Evolutionary conservation across 495 filamentous ascomycete genomes (phyloP).

Genomic region (Peziza echinospora): DNA sequence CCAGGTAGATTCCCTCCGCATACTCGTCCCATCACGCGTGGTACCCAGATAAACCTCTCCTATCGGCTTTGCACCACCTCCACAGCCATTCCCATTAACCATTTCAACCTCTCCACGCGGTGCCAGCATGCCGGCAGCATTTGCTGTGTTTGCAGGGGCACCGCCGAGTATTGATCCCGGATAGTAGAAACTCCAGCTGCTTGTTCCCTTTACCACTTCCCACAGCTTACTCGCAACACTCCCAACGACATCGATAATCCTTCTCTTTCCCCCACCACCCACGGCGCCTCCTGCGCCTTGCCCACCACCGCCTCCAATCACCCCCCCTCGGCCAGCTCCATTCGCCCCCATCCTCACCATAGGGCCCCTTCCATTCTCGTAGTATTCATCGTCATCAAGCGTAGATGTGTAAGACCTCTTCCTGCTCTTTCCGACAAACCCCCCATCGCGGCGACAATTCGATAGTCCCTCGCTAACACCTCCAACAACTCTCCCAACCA

Average conservation of each 20-base stretch:
- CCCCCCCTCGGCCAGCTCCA: background rate
- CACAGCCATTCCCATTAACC: background rate
- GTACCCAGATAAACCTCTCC: no score
- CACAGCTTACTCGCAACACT: conserved; percentile 17
- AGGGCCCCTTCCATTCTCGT: background rate
- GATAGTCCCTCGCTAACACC: background rate
- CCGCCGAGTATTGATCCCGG: background rate
- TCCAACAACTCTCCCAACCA: no score
- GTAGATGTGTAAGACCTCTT: conserved; percentile 3
- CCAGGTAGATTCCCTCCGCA: background rate
- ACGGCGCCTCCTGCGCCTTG: background rate
- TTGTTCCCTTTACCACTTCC: conserved; percentile 7
- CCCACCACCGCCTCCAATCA: background rate
- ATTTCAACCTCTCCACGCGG: background rate
- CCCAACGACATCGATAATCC: conserved; percentile 19
- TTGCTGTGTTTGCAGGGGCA: background rate
- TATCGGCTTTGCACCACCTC: no score
- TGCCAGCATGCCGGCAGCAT: background rate
- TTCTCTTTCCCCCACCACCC: conserved; percentile 9
- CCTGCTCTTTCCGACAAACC: background rate
- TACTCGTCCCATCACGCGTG: no score
- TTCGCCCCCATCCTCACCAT: background rate
- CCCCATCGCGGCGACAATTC: background rate
- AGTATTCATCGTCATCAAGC: background rate
- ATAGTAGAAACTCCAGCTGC: background rate